Base-by-base conservation (phyloP, 2,329 filamentous ascomycete species). In the Trichoderma endophyticum region DNA sequence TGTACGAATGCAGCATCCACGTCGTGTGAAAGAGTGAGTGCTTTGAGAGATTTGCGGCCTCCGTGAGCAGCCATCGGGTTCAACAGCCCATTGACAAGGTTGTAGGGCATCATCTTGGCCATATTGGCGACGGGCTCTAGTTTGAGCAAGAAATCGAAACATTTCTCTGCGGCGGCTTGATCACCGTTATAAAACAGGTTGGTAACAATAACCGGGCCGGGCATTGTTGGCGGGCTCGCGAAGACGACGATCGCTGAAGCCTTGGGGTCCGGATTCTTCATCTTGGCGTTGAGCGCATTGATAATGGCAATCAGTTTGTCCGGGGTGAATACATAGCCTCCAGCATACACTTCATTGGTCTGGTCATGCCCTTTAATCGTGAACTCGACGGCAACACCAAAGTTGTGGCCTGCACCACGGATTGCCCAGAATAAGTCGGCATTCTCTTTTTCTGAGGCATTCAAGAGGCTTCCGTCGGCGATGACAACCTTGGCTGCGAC, bases 361-460 rank as follows among this genome's bases (percentile, higher is more conserved):
- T 82, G 81, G 1, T 70, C 73, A 56, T 80, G 77, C 3, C 73
- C 77, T 11, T 75, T 72, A 9, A 74, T 76, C 9, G 77, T 76
- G 61, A 85, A 84, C 0, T 78, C 78, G 0, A 81, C 82, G 1
- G 81, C 81, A n/a, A 84, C 80, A 4, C 82, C 83, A 70, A 86
- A 84, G 64, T 82, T 82, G 11, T 81, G 77, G 6, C 85, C 85
- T 0, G 84, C 85, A 8, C 85, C 85, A 30, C 83, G 81, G 6
- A 87, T 77, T 26, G 85, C 85, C 82, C 83, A 86, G 77, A 85
- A 87, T 1, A 87, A 78, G 69, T 85, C 84, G 0, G 76, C 65
- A 54, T 86, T 81, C 34, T 82, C 74, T 4, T 76, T 75, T 3
- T 82, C 78, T 1, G 84, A 86, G 78, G 80, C 79, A 2, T 76